Evolutionary conservation across 2,329 filamentous ascomycete genomes (phyloP), one percentile per base, ranked within the genome.

Genomic region (Exophiala bonariae): DNA sequence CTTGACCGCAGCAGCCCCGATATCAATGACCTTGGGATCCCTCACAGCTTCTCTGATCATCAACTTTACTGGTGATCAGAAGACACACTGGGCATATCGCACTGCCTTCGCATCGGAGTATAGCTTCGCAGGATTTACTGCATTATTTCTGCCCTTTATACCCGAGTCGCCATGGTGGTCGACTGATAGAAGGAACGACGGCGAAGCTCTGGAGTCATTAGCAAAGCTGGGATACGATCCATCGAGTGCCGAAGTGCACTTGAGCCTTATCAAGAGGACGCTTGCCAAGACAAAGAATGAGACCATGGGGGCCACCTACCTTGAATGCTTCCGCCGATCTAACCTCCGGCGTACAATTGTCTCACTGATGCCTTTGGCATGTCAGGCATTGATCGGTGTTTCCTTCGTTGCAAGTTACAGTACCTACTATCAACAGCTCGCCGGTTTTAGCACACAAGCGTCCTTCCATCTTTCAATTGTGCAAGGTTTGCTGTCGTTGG

Each of bases 371-470:
- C 67, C 68, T 4, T 50, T 70, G 4, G 60, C 54, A 26, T 66
- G 70, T 35, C 66, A 71, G 48, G 57, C 60, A 1, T 54, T 70
- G 2, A 60, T 58, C 2, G 69, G 68, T 6, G 61, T 69, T 19
- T 52, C 60, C 18, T 73, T 72, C 19, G 58, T 64, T 1, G 57
- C 64, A 2, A 54, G 58, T 5, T 74, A 74, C 49, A 59, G 59
- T n/a, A 72, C 70, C 2, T 74, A 74, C 56, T 74, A 73, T 53
- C 59, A 66, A 38, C 66, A 74, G 47, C 59, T 73, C 2, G 69
- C 71, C 8, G 71, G 71, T 7, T 72, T 66, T 51, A 62, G 60
- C 33, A 66, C 64, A 0, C 41, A 51, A 2, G 62, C 59, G 47
- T 65, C 61, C 41, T 73, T 72, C 59, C 64, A 59, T 42, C 58